A percentile compares a stretch with the other conserved stretches of the same genome.
Evolutionary conservation across 352 stramenopile genomes (phyloP).

Genomic region (Phytophthora podocarpi): DNA sequence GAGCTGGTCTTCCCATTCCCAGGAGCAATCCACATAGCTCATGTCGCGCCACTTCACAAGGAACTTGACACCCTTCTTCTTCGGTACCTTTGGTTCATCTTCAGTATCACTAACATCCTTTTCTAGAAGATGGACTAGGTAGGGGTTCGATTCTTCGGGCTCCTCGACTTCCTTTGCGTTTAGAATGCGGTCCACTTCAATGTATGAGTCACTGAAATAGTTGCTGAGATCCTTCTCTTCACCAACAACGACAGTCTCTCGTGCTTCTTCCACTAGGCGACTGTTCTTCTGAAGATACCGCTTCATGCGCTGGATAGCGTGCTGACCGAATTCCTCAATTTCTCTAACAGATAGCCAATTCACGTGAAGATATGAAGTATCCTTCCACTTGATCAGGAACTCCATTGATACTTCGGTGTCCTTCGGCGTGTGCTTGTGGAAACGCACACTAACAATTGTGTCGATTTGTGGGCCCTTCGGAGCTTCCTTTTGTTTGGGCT

Average conservation of each 20-base stretch:
- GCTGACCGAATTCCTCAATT: slow-evolving; percentile 90
- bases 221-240: slow-evolving; percentile 79
- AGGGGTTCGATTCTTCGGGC: slow-evolving; percentile 74
- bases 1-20: slow-evolving; percentile 91
- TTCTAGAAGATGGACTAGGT: slow-evolving; percentile 40
- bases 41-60: slow-evolving; percentile 93
- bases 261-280: slow-evolving; percentile 73
- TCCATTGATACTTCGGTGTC: slow-evolving; percentile 85
- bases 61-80: slow-evolving; percentile 90
- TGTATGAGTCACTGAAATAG: slow-evolving; percentile 85
- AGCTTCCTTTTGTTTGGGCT: slow-evolving; percentile 39
- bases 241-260: slow-evolving; percentile 74
- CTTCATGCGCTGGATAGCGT: slow-evolving; percentile 83
- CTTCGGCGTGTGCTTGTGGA: slow-evolving; percentile 59
- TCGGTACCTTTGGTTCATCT: slow-evolving; percentile 43
- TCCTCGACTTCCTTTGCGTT: slow-evolving; percentile 82
- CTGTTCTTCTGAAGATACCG: slow-evolving; percentile 90
- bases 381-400: slow-evolving; percentile 99
- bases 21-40: slow-evolving; percentile 89
- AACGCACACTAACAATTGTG: slow-evolving; percentile 91
- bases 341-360: slow-evolving; percentile 97
- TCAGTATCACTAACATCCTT: slow-evolving; percentile 51
- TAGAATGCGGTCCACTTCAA: slow-evolving; percentile 87
- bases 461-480: slow-evolving; percentile 90
- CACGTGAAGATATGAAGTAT: slow-evolving; percentile 97